Evolutionary conservation across 2,329 filamentous ascomycete genomes (phyloP).

Genomic region (Penicillium olsonii): DNA sequence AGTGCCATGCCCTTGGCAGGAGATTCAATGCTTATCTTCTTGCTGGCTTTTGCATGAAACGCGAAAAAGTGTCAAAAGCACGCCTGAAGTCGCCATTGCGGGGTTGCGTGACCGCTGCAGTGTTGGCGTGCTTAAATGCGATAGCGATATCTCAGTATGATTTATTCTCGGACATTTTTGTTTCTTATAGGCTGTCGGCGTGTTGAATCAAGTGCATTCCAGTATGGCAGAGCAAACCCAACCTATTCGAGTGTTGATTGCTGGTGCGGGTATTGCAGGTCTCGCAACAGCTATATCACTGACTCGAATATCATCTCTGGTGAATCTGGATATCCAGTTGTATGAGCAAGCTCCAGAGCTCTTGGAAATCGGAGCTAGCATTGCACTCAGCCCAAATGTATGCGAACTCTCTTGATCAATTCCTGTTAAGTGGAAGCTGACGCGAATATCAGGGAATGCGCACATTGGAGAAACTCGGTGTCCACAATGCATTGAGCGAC

Average conservation of each 20-base stretch:
- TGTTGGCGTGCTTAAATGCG: slow-evolving; percentile 26
- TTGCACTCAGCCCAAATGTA: slow-evolving; percentile 50
- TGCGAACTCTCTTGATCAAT: not conserved
- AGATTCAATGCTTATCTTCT: not conserved
- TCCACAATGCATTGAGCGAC: slow-evolving; percentile 48
- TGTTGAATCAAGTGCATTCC: not conserved
- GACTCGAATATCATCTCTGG: slow-evolving; percentile 6
- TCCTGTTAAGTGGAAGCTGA: not conserved
- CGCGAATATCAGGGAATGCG: slow-evolving; percentile 41
- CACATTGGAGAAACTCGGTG: slow-evolving; percentile 54
- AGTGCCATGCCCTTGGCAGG: not conserved
- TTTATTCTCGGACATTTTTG: not conserved
- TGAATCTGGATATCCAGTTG: slow-evolving; percentile 48
- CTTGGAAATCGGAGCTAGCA: slow-evolving; percentile 18
- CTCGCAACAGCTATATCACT: slow-evolving; percentile 52
- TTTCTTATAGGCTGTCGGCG: not conserved
- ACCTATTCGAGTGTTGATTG: slow-evolving; percentile 44
- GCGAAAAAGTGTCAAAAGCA: slow-evolving; percentile 5
- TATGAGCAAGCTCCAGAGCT: slow-evolving; percentile 51
- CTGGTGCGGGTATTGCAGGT: slow-evolving; percentile 54
- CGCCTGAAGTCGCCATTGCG: slow-evolving; percentile 16
- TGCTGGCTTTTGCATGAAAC: not conserved
- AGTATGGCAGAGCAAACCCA: slow-evolving; percentile 1
- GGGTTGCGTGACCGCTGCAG: slow-evolving; percentile 14
- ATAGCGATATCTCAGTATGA: not conserved